Evolutionary conservation across 352 stramenopile genomes (phyloP), one percentile per base, ranked within the genome.

Genomic region (Globisporangium spinosum): DNA sequence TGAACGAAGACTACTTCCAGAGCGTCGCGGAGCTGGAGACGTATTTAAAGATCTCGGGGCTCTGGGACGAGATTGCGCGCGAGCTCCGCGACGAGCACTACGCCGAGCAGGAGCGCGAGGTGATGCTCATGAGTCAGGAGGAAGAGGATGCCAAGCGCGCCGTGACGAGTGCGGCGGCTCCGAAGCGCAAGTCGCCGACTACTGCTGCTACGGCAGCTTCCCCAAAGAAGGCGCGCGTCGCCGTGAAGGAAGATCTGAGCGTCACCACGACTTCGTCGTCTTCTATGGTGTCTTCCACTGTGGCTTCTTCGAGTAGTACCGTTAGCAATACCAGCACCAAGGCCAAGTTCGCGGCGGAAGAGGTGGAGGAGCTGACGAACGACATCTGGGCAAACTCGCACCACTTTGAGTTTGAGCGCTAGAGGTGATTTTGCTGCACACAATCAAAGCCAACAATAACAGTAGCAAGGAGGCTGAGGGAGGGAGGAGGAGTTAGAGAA

Each of bases 381-480:
- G 82, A 91, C 51, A 93, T 93, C 67, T 93, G 85, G 85, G 79
- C 79, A 47, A 93, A 93, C 72, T 89, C 85, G 64, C 74, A 90
- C 75, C 75, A 93, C 64, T 91, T 91, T 53, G 78, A 90, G 49
- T 93, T 93, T 63, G 79, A 89, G 45, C 73, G 69, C 35, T 59
- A 59, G 54, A 32, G 15, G 17, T 32, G 17, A 5, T 10, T 8
- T 25, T 10, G 32, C 20, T 27, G 38, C 2, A 40, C 15, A 58
- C n/a, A 29, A 49, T 2, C 25, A 38, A 59, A 25, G 29, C 29
- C 25, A 59, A 10, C 22, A 17, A 40, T 12, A 4, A 58, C 12
- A 15, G 12, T 6, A 58, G 7, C 25, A 59, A 22, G n/a, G 54
- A n/a, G 25, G 25, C 34, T 25, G 54, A 59, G 54, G 34, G 23